Percentiles rank a stretch among this genome's conserved stretches.
Evolutionary conservation across 352 stramenopile species (phyloP).

Genomic region (Blastocystis sp.): DNA sequence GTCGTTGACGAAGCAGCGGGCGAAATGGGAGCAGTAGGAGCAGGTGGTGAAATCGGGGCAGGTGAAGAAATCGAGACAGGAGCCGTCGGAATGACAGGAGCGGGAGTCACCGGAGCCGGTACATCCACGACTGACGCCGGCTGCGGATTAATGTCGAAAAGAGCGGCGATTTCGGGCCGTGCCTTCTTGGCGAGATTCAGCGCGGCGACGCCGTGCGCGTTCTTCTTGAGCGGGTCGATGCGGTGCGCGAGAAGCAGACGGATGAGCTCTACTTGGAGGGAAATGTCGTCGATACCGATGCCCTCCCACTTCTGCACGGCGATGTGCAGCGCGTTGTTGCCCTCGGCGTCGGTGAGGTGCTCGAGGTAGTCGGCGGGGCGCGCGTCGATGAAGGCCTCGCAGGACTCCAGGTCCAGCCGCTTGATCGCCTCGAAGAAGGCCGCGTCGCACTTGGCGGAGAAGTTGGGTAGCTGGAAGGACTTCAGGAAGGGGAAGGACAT

Average conservation of each 20-base stretch:
- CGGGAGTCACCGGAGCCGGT: too few relatives aligned
- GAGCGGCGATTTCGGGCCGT: background rate
- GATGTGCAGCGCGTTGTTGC: slow-evolving; percentile 48
- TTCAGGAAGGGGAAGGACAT: slow-evolving; percentile 62
- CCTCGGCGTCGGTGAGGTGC: slow-evolving; percentile 16
- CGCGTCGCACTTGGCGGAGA: background rate
- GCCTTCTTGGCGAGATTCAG: slow-evolving; percentile 18
- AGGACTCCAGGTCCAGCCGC: slow-evolving; percentile 42
- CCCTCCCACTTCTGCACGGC: background rate
- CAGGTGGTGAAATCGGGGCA: too few relatives aligned
- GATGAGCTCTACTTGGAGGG: slow-evolving; percentile 28
- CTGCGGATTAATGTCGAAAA: background rate
- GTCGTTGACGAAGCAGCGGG: background rate
- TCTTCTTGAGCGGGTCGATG: background rate
- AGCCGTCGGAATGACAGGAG: too few relatives aligned
- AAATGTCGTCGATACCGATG: background rate
- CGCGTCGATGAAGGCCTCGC: slow-evolving; percentile 22
- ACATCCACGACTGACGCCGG: too few relatives aligned
- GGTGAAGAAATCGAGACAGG: too few relatives aligned
- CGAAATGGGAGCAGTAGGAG: background rate
- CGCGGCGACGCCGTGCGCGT: slow-evolving; percentile 20
- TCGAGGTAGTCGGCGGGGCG: background rate
- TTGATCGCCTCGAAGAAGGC: slow-evolving; percentile 61
- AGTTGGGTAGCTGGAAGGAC: background rate
- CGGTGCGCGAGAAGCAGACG: slow-evolving; percentile 8